Evolutionary conservation across 2,329 filamentous ascomycete species (phyloP), one percentile per base, ranked within the genome.

Genomic region (Hirsutella thompsonii): DNA sequence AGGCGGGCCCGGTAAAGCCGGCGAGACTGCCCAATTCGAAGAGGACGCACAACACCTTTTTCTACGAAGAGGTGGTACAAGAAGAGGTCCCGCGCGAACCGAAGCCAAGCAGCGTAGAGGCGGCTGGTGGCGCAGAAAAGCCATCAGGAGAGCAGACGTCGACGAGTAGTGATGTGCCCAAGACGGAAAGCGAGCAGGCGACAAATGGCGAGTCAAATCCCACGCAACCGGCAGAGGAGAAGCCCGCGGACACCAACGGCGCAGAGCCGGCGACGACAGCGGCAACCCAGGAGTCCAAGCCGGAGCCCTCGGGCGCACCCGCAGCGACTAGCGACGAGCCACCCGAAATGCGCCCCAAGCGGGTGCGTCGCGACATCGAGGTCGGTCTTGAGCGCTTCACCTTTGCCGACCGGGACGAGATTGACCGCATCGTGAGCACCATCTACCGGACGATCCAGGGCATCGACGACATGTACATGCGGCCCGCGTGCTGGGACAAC

Each of bases 401-500:
- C 44, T 81, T 81, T 48, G 79, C 77, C 2, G 70, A 76, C 46
- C 79, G 82, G 41, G 72, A 70, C 3, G 79, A 94, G 42, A 74
- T 96, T 35, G 86, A 94, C 55, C 79, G 79, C 42, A 86, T 98
- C 47, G 85, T 85, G 20, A 81, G 82, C 41, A 79, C 85, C 32
- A 82, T 96, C 48, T 88, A 94, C 61, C 78, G 81, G 43, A 81
- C 86, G 1, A 79, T 96, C 40, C 81, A 89, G 50, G 77, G 79
- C 29, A 85, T 94, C 20, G 80, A 86, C 36, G 88, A 94, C 47
- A 78, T 87, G 49, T 81, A 83, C 52, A 89, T 88, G 68, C 79
- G 92, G 36, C 81, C 84, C 29, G 74, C 83, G 29, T 81, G 93
- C 47, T 98, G 92, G 92, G 90, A 96, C 52, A 85, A 83, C 45